Conservation (phyloP, 106 monocot genomes). For the Dioscorea dumetorum region DNA sequence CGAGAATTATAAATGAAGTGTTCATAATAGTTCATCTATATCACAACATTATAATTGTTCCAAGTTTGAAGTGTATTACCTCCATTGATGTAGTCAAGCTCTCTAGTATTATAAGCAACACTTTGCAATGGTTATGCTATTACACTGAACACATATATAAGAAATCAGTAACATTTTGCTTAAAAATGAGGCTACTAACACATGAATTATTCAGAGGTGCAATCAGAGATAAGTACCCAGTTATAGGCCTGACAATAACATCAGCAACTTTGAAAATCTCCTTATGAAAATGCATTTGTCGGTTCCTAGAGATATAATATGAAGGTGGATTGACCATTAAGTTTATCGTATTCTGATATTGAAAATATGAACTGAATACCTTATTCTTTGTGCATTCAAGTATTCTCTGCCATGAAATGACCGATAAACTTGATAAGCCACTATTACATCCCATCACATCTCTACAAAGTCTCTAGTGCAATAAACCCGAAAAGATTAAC, state of each 20-base stretch:
- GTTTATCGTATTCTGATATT: no score
- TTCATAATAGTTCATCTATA: no score
- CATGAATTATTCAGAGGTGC: no score
- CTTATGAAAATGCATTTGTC: slow-evolving; percentile 75
- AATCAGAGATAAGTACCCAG: slow-evolving; percentile 48
- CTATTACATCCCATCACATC: slow-evolving; percentile 68
- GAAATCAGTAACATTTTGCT: no score
- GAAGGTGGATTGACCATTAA: background rate
- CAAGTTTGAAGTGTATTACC: slow-evolving; percentile 24
- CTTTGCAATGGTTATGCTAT: slow-evolving; percentile 64
- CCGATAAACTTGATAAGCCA: slow-evolving; percentile 57
- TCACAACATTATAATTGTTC: background rate
- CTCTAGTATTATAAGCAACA: slow-evolving; percentile 51
- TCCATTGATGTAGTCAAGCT: slow-evolving; percentile 95
- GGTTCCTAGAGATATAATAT: slow-evolving; percentile 42
- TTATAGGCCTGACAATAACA: slow-evolving; percentile 87
- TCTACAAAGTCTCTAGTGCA: slow-evolving; percentile 37
- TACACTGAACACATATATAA: slow-evolving; percentile 27
- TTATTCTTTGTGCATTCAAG: slow-evolving; percentile 79
- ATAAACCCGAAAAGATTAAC: background rate
- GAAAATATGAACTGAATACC: slow-evolving; percentile 26
- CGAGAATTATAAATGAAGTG: no score
- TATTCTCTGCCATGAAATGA: slow-evolving; percentile 74
- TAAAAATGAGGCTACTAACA: no score
- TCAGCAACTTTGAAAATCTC: slow-evolving; percentile 69